Conservation (phyloP, 768 basidiomycete genomes). For the Amanita polypyramis region DNA sequence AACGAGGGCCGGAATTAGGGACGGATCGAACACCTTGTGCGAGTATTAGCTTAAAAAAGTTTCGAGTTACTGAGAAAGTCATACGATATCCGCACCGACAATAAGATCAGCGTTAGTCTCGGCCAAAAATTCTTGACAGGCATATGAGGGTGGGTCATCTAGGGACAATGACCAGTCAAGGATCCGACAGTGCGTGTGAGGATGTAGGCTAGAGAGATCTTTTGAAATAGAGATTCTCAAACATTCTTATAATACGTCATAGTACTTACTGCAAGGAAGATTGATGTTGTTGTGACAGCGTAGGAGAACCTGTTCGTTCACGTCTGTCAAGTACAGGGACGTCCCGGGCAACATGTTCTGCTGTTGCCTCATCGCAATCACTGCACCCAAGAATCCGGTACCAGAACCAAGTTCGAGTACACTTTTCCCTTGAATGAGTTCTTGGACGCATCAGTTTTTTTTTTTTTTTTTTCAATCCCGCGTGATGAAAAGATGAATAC, state of each 20-base stretch:
- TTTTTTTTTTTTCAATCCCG: too few relatives aligned
- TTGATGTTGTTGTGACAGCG: slow-evolving; percentile 50
- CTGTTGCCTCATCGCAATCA: slow-evolving; percentile 49
- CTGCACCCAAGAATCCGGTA: slow-evolving; percentile 61
- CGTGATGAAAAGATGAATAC: slow-evolving; percentile 22
- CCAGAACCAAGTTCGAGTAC: slow-evolving; percentile 74
- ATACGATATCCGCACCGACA: slow-evolving; percentile 60
- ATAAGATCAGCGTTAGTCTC: slow-evolving; percentile 44
- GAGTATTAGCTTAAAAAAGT: not conserved
- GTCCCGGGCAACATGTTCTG: not conserved
- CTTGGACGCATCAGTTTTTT: slow-evolving; percentile 24
- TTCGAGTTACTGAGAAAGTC: slow-evolving; percentile 7
- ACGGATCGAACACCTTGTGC: slow-evolving; percentile 59
- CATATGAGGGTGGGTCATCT: slow-evolving; percentile 16
- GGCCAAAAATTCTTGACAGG: slow-evolving; percentile 24
- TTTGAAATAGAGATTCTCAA: not conserved
- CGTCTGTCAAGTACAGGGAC: slow-evolving; percentile 49
- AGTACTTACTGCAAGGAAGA: slow-evolving; percentile 60
- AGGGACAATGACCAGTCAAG: slow-evolving; percentile 62
- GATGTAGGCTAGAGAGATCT: slow-evolving; percentile 50
- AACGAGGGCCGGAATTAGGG: slow-evolving; percentile 46
- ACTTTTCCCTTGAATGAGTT: slow-evolving; percentile 29
- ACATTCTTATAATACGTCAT: slow-evolving; percentile 7
- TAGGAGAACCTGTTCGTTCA: slow-evolving; percentile 49
- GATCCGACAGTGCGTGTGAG: slow-evolving; percentile 29